Evolutionary conservation across 2,329 filamentous ascomycete genomes (phyloP).

Genomic region (Sporothrix sp.): DNA sequence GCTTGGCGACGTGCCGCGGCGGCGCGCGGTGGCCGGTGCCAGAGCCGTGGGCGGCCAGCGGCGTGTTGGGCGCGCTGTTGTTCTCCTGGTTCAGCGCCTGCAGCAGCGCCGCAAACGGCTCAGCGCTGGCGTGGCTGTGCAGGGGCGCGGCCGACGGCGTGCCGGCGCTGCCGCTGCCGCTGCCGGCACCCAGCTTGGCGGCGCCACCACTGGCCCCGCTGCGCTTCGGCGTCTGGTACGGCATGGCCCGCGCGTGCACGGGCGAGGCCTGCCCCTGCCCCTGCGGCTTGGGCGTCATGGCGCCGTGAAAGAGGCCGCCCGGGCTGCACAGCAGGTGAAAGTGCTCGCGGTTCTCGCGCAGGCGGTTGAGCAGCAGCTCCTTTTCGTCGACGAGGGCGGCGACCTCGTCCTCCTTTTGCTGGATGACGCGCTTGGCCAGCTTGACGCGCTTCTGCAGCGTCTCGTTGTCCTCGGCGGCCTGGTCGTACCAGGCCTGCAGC

Average conservation of each 20-base stretch:
- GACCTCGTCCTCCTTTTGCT: constrained; percentile 66
- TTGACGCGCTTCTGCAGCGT: constrained; percentile 55
- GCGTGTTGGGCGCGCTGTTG: constrained; percentile 65
- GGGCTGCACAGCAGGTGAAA: constrained; percentile 70
- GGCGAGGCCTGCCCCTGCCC: constrained; percentile 34
- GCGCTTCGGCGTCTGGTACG: constrained; percentile 40
- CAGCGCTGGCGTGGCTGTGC: constrained; percentile 34
- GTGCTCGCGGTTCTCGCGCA: constrained; percentile 82
- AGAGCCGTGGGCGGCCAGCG: too few relatives aligned
- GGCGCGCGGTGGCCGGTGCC: constrained; percentile 34
- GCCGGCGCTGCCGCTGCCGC: too few relatives aligned
- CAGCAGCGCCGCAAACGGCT: constrained; percentile 67
- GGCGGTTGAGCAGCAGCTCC: constrained; percentile 66
- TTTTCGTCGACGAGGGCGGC: constrained; percentile 65
- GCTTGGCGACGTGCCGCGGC: constrained; percentile 46
- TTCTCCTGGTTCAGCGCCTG: constrained; percentile 73
- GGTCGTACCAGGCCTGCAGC: constrained; percentile 56
- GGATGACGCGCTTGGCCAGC: constrained; percentile 67
- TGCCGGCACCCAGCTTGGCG: too few relatives aligned
- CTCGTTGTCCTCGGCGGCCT: constrained; percentile 56
- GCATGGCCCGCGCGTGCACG: constrained; percentile 37
- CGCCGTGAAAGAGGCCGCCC: constrained; percentile 55
- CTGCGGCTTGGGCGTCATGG: constrained; percentile 45
- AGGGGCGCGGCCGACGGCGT: neutral
- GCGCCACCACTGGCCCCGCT: too few relatives aligned